These are phyloP conservation scores for Prunus campanulata DNA, from an alignment of 306 rosid genomes.

Conservation along the genomic window DNA sequence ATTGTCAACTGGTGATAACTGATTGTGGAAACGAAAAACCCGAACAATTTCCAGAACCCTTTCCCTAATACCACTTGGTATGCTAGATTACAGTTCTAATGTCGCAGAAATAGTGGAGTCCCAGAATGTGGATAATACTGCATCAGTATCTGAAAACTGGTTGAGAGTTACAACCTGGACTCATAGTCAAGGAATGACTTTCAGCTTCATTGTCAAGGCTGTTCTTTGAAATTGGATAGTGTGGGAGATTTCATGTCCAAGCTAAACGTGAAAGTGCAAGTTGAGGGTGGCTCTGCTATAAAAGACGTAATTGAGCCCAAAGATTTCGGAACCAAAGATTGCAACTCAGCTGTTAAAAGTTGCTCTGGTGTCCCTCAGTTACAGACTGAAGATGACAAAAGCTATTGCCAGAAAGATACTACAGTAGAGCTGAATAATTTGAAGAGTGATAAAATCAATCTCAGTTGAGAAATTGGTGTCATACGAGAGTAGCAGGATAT, in stretches of 20 bases:
- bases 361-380: not conserved
- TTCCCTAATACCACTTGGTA: slow-evolving; percentile 9
- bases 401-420: not conserved
- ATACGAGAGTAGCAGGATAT: slow-evolving; percentile 21
- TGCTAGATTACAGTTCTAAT: slow-evolving; percentile 17
- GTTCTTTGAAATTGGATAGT: slow-evolving; percentile 16
- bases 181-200: slow-evolving; percentile 13
- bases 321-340: not conserved
- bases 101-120: slow-evolving; percentile 13
- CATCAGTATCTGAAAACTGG: not conserved
- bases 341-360: slow-evolving; percentile 9
- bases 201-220: slow-evolving; percentile 5
- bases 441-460: not conserved
- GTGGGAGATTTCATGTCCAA: slow-evolving; percentile 2
- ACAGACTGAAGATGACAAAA: slow-evolving; percentile 10
- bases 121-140: slow-evolving; percentile 1
- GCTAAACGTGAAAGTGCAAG: slow-evolving; percentile 9
- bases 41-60: not conserved
- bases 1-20: no score
- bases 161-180: slow-evolving; percentile 11
- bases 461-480: slow-evolving; percentile 3
- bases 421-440: not conserved
- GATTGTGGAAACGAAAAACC: no score
- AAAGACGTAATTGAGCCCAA: not conserved
- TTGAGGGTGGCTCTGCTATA: slow-evolving; percentile 10